phyloP scores from a whole-genome alignment of 176 grass and related monocot genomes.

The Ensete glaucum region DNA sequence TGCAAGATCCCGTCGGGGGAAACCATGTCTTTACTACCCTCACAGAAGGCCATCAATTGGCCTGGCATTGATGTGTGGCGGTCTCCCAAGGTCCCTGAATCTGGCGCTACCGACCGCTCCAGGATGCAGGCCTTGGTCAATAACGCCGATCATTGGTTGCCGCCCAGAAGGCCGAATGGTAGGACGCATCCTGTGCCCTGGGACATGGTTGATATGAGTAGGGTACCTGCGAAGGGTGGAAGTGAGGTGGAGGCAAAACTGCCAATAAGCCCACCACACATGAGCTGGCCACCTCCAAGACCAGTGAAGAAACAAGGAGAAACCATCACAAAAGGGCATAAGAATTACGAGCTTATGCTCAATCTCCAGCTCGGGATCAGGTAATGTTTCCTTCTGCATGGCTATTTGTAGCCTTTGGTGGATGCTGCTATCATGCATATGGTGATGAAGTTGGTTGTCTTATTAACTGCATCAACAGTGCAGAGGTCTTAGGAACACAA shows the following conservation, averaged over 20 bases:
- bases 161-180: constrained; percentile 27
- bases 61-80: constrained; percentile 16
- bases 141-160: not conserved
- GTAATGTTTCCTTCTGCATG: constrained; percentile 12
- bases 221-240: constrained; percentile 24
- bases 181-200: constrained; percentile 36
- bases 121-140: constrained; percentile 28
- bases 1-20: constrained; percentile 37
- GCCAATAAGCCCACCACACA: constrained; percentile 19
- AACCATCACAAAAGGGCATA: constrained; percentile 78
- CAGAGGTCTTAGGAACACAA: too few species aligned
- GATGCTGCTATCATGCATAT: not conserved
- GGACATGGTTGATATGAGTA: constrained; percentile 51
- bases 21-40: constrained; percentile 35
- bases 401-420: not conserved
- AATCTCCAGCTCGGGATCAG: constrained; percentile 98
- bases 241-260: constrained; percentile 7
- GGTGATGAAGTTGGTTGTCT: not conserved
- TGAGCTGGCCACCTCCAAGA: constrained; percentile 38
- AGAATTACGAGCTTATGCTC: constrained; percentile 91
- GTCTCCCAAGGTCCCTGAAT: constrained; percentile 19
- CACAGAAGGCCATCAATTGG: constrained; percentile 63
- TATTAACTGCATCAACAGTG: too few species aligned
- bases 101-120: not conserved
- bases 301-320: constrained; percentile 62